Base-by-base conservation (phyloP, 1,139 yeast genomes). In the Nadsonia starkeyi-henricii region DNA sequence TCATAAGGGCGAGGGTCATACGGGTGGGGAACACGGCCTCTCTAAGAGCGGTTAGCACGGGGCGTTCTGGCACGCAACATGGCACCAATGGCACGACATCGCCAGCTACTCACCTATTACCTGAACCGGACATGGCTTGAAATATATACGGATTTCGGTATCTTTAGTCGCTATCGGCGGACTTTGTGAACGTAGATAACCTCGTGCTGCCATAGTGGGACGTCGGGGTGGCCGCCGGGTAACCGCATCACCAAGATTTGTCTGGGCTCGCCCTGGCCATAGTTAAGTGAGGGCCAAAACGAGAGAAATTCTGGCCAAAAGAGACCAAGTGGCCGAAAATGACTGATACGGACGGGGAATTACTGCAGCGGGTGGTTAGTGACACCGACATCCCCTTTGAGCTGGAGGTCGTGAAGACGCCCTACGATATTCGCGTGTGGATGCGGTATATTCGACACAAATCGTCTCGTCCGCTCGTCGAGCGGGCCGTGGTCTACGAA, bases 1-100 rank as follows among this genome's bases (percentile, higher is more conserved):
- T 91, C 98, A 91, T 91, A 54, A 85, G 67, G 47, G 95, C 91
- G 58, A 91, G 76, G 53, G 97, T 89, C 97, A 89, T 88, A 68
- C 96, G 88, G 46, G 97, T 89, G 43, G 97, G 96, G 68, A 89
- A 89, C 50, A 89, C 72, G 44, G 71, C 70, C 57, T 68, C 72
- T 55, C 72, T 63, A 44, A 19, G 30, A 42, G 28, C 19, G n/a
- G n/a, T n/a, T n/a, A n/a, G n/a, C n/a, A n/a, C n/a, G n/a, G n/a
- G n/a, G n/a, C n/a, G n/a, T 23, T 23, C 28, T 5, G 28, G 9
- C 28, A 23, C 8, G 28, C 5, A 23, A 23, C 28, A 23, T 5
- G 28, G 9, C 8, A 23, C 9, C 9, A 5, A 5, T 26, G 21
- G 26, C 33, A 37, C n/a, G 20, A 9, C 13, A 36, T 13, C 19